These are phyloP conservation scores for Rhodofomes roseus DNA, from an alignment of 1,284 basidiomycete genomes.

Conservation along the genomic window DNA sequence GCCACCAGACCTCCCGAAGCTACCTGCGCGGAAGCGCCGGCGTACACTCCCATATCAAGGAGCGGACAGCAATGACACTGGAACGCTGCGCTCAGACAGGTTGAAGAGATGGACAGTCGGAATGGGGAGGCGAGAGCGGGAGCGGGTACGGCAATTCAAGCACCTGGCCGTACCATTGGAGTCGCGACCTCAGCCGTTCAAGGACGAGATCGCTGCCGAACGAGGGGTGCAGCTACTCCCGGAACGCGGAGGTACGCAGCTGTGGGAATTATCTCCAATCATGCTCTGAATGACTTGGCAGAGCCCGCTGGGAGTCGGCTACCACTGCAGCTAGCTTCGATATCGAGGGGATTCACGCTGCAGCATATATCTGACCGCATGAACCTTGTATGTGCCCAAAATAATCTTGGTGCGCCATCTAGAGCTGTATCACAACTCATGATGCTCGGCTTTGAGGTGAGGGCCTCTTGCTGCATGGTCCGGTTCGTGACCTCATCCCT, in stretches of 20 bases:
- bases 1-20: slow-evolving; percentile 54
- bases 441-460: slow-evolving; percentile 73
- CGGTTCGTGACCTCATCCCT: not conserved
- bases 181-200: slow-evolving; percentile 37
- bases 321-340: slow-evolving; percentile 64
- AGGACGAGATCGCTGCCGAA: slow-evolving; percentile 70
- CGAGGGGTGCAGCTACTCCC: slow-evolving; percentile 56
- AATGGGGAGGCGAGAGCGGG: slow-evolving; percentile 68
- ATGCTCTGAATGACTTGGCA: slow-evolving; percentile 21
- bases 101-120: slow-evolving; percentile 75
- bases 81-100: slow-evolving; percentile 53
- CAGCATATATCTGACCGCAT: slow-evolving; percentile 77
- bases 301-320: slow-evolving; percentile 69
- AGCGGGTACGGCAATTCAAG: slow-evolving; percentile 56
- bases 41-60: slow-evolving; percentile 70
- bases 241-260: slow-evolving; percentile 56
- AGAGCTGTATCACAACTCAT: slow-evolving; percentile 64
- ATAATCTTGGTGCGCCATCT: slow-evolving; percentile 58
- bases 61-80: slow-evolving; percentile 45
- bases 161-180: slow-evolving; percentile 27
- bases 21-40: slow-evolving; percentile 68
- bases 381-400: slow-evolving; percentile 76
- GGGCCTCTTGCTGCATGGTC: too few species aligned
- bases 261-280: not conserved
- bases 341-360: slow-evolving; percentile 64